Conservation (phyloP, 2,329 filamentous ascomycete species). For the Scedosporium boydii region DNA sequence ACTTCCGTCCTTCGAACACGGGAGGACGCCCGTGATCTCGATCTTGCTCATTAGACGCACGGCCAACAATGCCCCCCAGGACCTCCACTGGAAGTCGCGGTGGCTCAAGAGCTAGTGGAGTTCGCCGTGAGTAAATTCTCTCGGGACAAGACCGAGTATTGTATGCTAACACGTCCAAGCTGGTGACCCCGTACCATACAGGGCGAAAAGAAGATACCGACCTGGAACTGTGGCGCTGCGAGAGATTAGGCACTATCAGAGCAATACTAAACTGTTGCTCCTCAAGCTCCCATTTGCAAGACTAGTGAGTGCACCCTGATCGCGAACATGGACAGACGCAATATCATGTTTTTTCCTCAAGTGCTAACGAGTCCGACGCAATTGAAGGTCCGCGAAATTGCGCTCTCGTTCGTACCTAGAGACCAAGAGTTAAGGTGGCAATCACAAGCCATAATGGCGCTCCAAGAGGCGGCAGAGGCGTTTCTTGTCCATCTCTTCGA, state of each 20-base stretch:
- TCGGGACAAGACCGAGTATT: background rate
- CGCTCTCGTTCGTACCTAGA: slow-evolving; percentile 50
- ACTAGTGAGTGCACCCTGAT: slow-evolving; percentile 39
- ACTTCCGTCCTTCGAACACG: too few species aligned
- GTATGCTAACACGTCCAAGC: slow-evolving; percentile 33
- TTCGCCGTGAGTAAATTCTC: background rate
- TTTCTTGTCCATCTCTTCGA: slow-evolving; percentile 96
- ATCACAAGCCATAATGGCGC: slow-evolving; percentile 82
- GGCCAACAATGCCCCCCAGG: background rate
- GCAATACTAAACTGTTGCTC: slow-evolving; percentile 77
- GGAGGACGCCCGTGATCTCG: too few species aligned
- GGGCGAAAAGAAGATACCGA: slow-evolving; percentile 54
- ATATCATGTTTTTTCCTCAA: background rate
- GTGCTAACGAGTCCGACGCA: background rate
- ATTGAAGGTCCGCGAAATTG: slow-evolving; percentile 61
- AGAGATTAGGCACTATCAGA: slow-evolving; percentile 88
- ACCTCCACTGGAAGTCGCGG: background rate
- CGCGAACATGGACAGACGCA: background rate
- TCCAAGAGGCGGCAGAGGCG: slow-evolving; percentile 93
- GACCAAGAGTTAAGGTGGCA: slow-evolving; percentile 82
- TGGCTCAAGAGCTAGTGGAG: background rate
- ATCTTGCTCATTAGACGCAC: background rate
- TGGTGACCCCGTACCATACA: slow-evolving; percentile 61
- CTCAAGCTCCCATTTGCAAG: slow-evolving; percentile 72
- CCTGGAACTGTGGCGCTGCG: slow-evolving; percentile 80